These are phyloP conservation scores for Nigrospora osmanthi DNA, from an alignment of 2,329 filamentous ascomycete genomes.

Conservation along the genomic window DNA sequence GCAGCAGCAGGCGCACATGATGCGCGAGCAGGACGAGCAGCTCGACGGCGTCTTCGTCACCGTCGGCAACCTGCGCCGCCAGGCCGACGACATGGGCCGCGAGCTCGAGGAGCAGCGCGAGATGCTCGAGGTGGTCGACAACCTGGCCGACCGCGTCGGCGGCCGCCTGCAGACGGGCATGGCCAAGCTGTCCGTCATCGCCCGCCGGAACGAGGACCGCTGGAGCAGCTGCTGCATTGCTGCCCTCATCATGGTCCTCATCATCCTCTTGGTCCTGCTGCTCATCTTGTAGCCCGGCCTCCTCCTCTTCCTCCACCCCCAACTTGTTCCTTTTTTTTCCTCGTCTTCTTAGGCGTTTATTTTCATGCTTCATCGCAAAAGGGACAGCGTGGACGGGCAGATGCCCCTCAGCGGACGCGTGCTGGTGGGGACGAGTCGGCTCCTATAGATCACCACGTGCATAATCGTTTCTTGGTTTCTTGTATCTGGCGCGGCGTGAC, in stretches of 20 bases:
- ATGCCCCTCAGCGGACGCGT: background rate
- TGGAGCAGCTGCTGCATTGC: conserved; percentile 87
- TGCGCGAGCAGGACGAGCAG: conserved; percentile 90
- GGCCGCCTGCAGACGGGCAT: conserved; percentile 80
- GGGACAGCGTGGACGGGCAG: background rate
- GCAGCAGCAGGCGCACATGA: conserved; percentile 82
- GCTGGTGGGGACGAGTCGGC: background rate
- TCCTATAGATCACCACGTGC: too few relatives aligned
- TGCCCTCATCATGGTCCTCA: conserved; percentile 78
- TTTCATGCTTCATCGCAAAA: too few relatives aligned
- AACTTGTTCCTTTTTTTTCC: too few relatives aligned
- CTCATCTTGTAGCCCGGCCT: conserved; percentile 41
- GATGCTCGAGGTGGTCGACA: conserved; percentile 80
- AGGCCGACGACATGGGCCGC: conserved; percentile 92
- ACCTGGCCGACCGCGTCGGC: conserved; percentile 77
- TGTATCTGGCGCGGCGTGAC: too few relatives aligned
- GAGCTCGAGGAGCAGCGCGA: conserved; percentile 92
- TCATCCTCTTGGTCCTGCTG: conserved; percentile 77
- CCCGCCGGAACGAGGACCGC: conserved; percentile 83
- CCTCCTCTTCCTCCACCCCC: too few relatives aligned
- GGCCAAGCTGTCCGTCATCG: conserved; percentile 77
- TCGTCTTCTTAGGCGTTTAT: background rate
- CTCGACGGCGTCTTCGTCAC: conserved; percentile 89
- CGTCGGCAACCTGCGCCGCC: conserved; percentile 80
- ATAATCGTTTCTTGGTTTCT: too few relatives aligned